Evolutionary conservation across 495 filamentous ascomycete species (phyloP).

Genomic region (Penicillium daleae): DNA sequence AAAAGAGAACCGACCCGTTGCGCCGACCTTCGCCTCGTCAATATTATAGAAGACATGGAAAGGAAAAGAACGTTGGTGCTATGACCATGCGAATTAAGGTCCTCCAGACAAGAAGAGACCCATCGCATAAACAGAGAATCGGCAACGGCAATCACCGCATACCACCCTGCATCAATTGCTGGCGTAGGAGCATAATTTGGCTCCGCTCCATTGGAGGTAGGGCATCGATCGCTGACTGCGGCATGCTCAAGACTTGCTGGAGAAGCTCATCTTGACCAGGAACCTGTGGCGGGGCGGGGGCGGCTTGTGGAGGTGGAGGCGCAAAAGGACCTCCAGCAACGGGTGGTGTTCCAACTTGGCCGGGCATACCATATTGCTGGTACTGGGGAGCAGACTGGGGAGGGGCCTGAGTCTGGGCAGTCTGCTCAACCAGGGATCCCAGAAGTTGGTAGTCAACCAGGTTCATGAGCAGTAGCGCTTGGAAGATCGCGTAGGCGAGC

Average conservation of each 20-base stretch:
- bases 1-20: background rate
- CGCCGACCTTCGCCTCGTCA: slow-evolving; percentile 2
- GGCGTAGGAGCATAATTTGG: slow-evolving; percentile 74
- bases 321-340: slow-evolving; percentile 61
- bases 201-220: slow-evolving; percentile 71
- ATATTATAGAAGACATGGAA: background rate
- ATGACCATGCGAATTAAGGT: background rate
- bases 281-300: slow-evolving; percentile 48
- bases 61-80: background rate
- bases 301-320: slow-evolving; percentile 45
- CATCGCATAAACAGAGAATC: background rate
- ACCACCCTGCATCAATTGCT: slow-evolving; percentile 54
- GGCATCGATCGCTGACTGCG: slow-evolving; percentile 73
- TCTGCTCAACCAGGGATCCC: slow-evolving; percentile 60
- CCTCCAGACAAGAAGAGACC: background rate
- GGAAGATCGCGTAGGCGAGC: slow-evolving; percentile 94
- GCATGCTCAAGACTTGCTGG: slow-evolving; percentile 73
- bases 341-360: slow-evolving; percentile 59
- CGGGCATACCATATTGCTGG: slow-evolving; percentile 42
- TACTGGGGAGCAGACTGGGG: slow-evolving; percentile 38
- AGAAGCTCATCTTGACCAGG: slow-evolving; percentile 69
- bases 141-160: slow-evolving; percentile 38
- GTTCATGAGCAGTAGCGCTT: slow-evolving; percentile 89
- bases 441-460: slow-evolving; percentile 75
- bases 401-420: slow-evolving; percentile 43